phyloP scores from a whole-genome alignment of 2,329 filamentous ascomycete species.

The Ceratocystis lukuohia region DNA sequence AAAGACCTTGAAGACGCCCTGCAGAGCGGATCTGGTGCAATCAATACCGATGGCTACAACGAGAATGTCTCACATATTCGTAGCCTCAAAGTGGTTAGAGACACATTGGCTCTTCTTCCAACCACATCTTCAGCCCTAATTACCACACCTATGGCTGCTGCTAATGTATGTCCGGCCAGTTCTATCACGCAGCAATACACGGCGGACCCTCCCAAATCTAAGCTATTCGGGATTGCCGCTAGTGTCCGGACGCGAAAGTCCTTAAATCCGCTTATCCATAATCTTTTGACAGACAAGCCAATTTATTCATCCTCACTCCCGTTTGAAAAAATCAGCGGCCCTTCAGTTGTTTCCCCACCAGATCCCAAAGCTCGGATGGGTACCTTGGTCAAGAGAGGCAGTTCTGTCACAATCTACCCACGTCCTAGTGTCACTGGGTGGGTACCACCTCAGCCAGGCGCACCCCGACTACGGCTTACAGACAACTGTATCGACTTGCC shows the following conservation, averaged over 20 bases:
- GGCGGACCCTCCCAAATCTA: not conserved
- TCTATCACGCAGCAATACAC: slow-evolving; percentile 25
- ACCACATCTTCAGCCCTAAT: slow-evolving; percentile 76
- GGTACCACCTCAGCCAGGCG: slow-evolving; percentile 48
- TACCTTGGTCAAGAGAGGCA: slow-evolving; percentile 80
- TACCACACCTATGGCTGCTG: slow-evolving; percentile 73
- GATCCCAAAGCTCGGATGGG: slow-evolving; percentile 30
- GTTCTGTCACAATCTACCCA: slow-evolving; percentile 75
- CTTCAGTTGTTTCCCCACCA: slow-evolving; percentile 12
- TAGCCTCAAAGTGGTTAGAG: slow-evolving; percentile 61
- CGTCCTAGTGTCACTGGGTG: slow-evolving; percentile 54
- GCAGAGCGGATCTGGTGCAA: slow-evolving; percentile 19
- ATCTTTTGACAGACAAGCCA: slow-evolving; percentile 88
- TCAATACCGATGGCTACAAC: slow-evolving; percentile 5
- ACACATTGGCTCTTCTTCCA: slow-evolving; percentile 62
- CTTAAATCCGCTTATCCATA: slow-evolving; percentile 83
- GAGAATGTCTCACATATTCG: slow-evolving; percentile 38
- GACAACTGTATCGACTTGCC: slow-evolving; percentile 73
- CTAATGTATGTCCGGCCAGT: slow-evolving; percentile 33
- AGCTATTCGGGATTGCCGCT: slow-evolving; percentile 18
- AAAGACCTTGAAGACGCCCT: slow-evolving; percentile 26
- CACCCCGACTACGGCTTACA: slow-evolving; percentile 53
- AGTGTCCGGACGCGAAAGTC: slow-evolving; percentile 33
- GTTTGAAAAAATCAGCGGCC: slow-evolving; percentile 43
- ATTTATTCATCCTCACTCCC: slow-evolving; percentile 85